Evolutionary conservation across 2,329 filamentous ascomycete species (phyloP).

Genomic region (Arthrobotrys iridis): DNA sequence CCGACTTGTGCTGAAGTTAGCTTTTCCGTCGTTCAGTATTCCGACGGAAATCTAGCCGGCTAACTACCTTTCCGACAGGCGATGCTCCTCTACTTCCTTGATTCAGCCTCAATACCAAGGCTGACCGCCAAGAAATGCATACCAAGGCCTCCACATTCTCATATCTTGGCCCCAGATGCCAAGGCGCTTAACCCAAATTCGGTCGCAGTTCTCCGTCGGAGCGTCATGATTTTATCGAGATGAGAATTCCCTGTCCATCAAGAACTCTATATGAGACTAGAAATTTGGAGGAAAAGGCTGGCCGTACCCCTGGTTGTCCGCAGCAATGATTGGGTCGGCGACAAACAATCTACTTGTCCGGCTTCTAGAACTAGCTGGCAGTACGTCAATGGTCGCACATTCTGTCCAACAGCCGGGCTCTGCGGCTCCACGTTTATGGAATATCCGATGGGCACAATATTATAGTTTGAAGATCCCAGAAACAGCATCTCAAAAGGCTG

Average conservation of each 20-base stretch:
- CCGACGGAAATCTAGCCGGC: slow-evolving; percentile 1
- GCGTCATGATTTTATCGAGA: neutral
- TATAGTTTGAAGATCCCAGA: slow-evolving; percentile 3
- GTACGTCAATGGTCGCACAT: neutral
- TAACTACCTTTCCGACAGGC: slow-evolving; percentile 12
- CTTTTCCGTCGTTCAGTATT: slow-evolving; percentile 1
- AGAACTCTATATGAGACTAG: neutral
- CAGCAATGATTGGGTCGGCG: neutral
- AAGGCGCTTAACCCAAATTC: neutral
- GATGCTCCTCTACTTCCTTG: neutral
- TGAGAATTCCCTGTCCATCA: neutral
- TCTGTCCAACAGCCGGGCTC: neutral
- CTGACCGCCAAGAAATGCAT: neutral
- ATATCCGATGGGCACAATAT: neutral
- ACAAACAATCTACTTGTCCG: neutral
- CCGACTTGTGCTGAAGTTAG: neutral
- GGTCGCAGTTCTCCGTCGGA: neutral
- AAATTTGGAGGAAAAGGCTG: too few relatives aligned
- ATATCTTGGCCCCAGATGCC: neutral
- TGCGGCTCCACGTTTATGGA: slow-evolving; percentile 11
- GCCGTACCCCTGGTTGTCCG: neutral
- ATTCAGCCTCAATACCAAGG: neutral
- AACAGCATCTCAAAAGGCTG: slow-evolving; percentile 6
- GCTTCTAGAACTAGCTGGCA: slow-evolving; percentile 1
- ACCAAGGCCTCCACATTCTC: neutral